Evolutionary conservation across 257 asterid species (phyloP), one percentile per base, ranked within the genome.

Genomic region (Buddleja alternifolia): DNA sequence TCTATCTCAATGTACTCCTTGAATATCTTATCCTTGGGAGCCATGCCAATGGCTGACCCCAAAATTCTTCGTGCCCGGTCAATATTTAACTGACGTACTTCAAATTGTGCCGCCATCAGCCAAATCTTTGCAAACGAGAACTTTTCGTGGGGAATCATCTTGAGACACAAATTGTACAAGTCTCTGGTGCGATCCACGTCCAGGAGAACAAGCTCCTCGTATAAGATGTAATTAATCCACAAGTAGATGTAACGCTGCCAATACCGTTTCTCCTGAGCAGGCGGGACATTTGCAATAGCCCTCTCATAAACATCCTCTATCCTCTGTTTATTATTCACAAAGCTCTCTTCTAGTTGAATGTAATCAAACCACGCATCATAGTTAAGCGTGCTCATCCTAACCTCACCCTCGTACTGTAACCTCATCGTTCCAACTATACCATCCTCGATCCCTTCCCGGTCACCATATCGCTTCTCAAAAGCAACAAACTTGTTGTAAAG

Each of bases 231-330:
- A 69, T 90, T 93, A 59, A 93, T 83, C 98, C 98, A 93, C 68
- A 90, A 63, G 77, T 93, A 93, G 17, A 93, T 88, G 64, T 93
- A 93, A n/a, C 97, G 83, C 79, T 93, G 96, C 97, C 97, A 93
- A n/a, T n/a, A n/a, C n/a, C n/a, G n/a, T n/a, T n/a, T n/a, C n/a
- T n/a, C n/a, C n/a, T n/a, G n/a, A n/a, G n/a, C n/a, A n/a, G n/a
- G n/a, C n/a, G n/a, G n/a, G n/a, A n/a, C n/a, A n/a, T n/a, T n/a
- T n/a, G n/a, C n/a, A n/a, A n/a, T n/a, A n/a, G n/a, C n/a, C n/a
- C n/a, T n/a, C n/a, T n/a, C n/a, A n/a, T n/a, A n/a, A 2, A 86
- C 88, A 51, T 93, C 97, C 75, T 92, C 92, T 66, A 83, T 79
- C 79, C 89, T 85, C 47, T 74, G 83, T 66, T 70, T 85, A 53